Percentiles rank a stretch among this genome's conserved stretches.
Conservation (phyloP, 164 flowering plant genomes). For the Umbilicus rupestris region DNA sequence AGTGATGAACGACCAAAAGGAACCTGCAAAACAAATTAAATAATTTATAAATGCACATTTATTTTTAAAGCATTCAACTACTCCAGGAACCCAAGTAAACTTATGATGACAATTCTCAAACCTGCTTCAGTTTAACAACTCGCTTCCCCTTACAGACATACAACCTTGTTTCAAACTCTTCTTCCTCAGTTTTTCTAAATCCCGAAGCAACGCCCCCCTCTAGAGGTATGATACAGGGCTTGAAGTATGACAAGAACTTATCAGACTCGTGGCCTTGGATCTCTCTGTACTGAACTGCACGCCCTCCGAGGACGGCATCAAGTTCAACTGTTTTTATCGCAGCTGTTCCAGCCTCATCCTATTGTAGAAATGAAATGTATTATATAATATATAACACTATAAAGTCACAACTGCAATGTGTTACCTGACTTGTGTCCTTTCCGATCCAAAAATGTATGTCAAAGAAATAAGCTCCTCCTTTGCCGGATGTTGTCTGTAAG, state of each 20-base stretch:
- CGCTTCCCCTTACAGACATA: conserved; percentile 87
- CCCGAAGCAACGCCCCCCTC: conserved; percentile 99
- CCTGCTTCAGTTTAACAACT: conserved; percentile 89
- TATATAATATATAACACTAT: conserved; percentile 5
- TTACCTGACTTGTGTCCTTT: conserved; percentile 92
- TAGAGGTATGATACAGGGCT: conserved; percentile 90
- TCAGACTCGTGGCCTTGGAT: conserved; percentile 97
- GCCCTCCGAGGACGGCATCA: conserved; percentile 94
- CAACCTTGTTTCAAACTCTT: conserved; percentile 81
- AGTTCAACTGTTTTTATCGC: conserved; percentile 97
- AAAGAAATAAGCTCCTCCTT: conserved; percentile 68
- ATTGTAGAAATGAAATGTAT: conserved; percentile 9
- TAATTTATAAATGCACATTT: conserved; percentile 2
- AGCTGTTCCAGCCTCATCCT: conserved; percentile 99
- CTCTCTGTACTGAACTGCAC: conserved; percentile 96
- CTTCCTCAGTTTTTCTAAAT: conserved; percentile 71
- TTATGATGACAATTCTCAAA: conserved; percentile 9
- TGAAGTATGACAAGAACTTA: conserved; percentile 93
- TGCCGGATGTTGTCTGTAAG: conserved; percentile 70
- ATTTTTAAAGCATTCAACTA: background rate
- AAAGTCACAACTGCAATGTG: background rate
- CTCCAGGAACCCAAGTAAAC: background rate
- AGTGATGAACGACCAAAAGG: conserved; percentile 88
- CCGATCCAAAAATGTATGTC: conserved; percentile 99
- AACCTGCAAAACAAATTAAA: conserved; percentile 61